Conservation (phyloP, 73 alveolate genomes). For the Tetrahymena borealis region DNA sequence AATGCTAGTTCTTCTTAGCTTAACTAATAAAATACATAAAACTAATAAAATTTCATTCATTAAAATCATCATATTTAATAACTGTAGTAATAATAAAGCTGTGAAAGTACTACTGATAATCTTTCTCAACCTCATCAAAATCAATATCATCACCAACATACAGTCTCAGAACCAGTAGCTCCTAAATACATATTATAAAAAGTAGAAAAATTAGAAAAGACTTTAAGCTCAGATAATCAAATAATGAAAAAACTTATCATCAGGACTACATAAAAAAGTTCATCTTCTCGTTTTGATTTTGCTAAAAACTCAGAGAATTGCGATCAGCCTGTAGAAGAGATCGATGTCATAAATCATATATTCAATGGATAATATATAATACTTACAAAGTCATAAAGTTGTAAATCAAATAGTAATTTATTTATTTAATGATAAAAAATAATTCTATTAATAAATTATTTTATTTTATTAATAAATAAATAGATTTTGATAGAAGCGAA, state of each 20-base stretch:
- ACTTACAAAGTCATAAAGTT: background rate
- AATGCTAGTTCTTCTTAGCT: background rate
- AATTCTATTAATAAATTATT: background rate
- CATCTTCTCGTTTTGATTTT: background rate
- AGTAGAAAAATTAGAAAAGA: background rate
- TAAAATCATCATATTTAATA: background rate
- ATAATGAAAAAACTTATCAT: background rate
- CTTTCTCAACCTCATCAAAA: background rate
- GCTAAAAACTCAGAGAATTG: background rate
- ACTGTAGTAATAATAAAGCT: background rate
- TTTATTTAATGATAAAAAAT: background rate
- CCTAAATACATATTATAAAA: background rate
- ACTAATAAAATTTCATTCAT: background rate
- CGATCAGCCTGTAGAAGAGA: background rate
- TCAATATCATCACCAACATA: background rate
- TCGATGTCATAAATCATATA: background rate
- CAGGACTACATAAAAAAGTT: background rate
- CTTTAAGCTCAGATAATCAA: background rate
- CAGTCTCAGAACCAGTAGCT: background rate
- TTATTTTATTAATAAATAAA: background rate
- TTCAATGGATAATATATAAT: background rate
- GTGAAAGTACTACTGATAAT: background rate
- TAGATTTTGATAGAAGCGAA: background rate
- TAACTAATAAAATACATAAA: background rate
- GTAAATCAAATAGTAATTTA: background rate